Base-by-base conservation (phyloP, 2,329 filamentous ascomycete genomes). In the Arthroderma sp. region DNA sequence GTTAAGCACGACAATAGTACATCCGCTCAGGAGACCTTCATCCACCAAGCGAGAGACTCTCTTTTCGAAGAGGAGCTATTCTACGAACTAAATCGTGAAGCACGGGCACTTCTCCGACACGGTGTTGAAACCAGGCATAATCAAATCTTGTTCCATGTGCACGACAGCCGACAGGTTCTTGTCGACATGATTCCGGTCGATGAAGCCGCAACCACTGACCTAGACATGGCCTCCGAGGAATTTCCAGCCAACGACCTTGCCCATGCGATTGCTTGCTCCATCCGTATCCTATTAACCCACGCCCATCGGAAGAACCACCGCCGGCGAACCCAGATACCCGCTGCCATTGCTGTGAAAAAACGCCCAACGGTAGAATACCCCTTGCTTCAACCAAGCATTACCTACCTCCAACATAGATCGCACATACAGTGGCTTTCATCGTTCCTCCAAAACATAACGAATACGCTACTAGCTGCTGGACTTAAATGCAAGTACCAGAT, bases 71-170 rank as follows among this genome's bases (percentile, higher is more conserved):
- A 85, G 1, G 93, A 98, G 68, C 74, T 98, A 1, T 96, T 90
- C 79, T 84, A 95, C 64, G 93, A 98, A 71, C 77, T 97, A 59
- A 84, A 85, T 55, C 81, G 88, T 17, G 93, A 98, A 71, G 84
- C 87, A 0, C 85, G 90, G 15, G 79, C 79, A 0, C 76, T 95
- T 21, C 78, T 85, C 2, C 82, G 84, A 9, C 84, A 87, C 60
- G 82, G 85, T 8, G 84, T 96, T 11, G 79, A 79, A 25, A 79
- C 84, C 13, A 78, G 81, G 37, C 82, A 79, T 13, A 74, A 80
- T 25, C 72, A 77, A 2, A 76, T 89, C 43, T 75, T 76, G 8
- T 81, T 83, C 64, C 73, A 77, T 2, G 68, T 82, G 1, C 75
- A 78, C n/a, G 65, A 76, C 0, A 70, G 76, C 2, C 77, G 78